phyloP scores from a whole-genome alignment of 768 basidiomycete genomes.

The Amanita molliuscula region DNA sequence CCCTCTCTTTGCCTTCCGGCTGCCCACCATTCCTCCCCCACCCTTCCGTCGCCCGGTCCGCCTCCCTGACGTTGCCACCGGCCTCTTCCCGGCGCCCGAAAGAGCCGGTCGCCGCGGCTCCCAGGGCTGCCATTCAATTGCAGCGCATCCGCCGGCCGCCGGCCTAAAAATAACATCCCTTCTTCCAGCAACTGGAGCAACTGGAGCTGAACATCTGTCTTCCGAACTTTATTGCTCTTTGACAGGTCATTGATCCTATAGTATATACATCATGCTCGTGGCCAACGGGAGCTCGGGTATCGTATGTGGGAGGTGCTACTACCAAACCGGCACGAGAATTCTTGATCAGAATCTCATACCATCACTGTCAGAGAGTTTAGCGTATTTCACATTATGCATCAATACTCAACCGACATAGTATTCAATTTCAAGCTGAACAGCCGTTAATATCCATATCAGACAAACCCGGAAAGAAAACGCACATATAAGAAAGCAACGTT shows the following conservation, averaged over 20 bases:
- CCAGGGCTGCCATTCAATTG: neutral
- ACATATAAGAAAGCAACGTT: slow-evolving; percentile 88
- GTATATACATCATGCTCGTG: neutral
- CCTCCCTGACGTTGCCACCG: neutral
- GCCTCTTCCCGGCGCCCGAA: neutral
- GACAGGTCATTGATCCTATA: neutral
- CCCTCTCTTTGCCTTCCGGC: neutral
- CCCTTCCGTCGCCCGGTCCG: neutral
- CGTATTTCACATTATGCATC: neutral
- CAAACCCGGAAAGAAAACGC: slow-evolving; percentile 26
- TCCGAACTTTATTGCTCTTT: neutral
- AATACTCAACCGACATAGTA: slow-evolving; percentile 62
- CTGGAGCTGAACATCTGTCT: neutral
- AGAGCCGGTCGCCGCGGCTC: neutral
- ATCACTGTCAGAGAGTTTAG: slow-evolving; percentile 1
- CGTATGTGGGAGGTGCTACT: neutral
- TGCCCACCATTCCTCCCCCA: neutral
- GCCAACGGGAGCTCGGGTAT: neutral
- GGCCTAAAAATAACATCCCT: neutral
- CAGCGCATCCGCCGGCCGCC: neutral
- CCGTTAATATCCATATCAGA: neutral
- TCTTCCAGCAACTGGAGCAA: no score
- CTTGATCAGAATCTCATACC: neutral
- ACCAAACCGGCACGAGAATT: neutral
- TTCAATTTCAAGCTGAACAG: slow-evolving; percentile 79